Evolutionary conservation across 2,329 filamentous ascomycete genomes (phyloP).

Genomic region (Hyphodiscus sp.): DNA sequence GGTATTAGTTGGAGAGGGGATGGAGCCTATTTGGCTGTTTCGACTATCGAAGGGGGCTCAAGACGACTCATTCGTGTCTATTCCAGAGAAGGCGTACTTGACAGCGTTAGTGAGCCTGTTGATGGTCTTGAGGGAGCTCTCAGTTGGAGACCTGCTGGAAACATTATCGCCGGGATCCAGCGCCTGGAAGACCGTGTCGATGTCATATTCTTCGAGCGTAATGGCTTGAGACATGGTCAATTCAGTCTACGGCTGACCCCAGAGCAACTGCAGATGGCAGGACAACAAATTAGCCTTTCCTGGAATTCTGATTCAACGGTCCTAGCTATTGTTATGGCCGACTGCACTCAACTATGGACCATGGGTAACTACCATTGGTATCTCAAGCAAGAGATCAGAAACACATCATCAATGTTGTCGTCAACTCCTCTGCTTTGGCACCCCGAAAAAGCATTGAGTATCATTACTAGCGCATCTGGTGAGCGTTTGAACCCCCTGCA

Average conservation of each 20-base stretch:
- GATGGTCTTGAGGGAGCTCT: conserved; percentile 81
- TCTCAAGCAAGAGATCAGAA: conserved; percentile 78
- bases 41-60: conserved; percentile 60
- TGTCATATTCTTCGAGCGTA: conserved; percentile 92
- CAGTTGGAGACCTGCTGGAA: conserved; percentile 88
- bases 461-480: conserved; percentile 51
- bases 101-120: conserved; percentile 91
- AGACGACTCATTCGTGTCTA: conserved; percentile 84
- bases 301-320: conserved; percentile 95
- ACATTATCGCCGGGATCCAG: conserved; percentile 83
- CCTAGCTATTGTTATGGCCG: conserved; percentile 68
- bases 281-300: conserved; percentile 56
- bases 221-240: conserved; percentile 92
- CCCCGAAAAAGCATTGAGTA: conserved; percentile 70
- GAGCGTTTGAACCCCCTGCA: conserved; percentile 20
- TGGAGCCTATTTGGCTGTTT: conserved; percentile 84
- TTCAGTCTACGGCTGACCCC: conserved; percentile 69
- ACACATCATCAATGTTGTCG: conserved; percentile 33
- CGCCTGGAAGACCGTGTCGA: conserved; percentile 62
- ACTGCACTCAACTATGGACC: conserved; percentile 87
- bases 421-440: conserved; percentile 59
- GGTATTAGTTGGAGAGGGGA: conserved; percentile 92
- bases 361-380: conserved; percentile 99
- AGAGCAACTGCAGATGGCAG: conserved; percentile 48
- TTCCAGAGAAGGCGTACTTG: conserved; percentile 80